Evolutionary conservation across 371 early-diverging fungal species (phyloP).

Genomic region (Apophysomyces trapeziformis): DNA sequence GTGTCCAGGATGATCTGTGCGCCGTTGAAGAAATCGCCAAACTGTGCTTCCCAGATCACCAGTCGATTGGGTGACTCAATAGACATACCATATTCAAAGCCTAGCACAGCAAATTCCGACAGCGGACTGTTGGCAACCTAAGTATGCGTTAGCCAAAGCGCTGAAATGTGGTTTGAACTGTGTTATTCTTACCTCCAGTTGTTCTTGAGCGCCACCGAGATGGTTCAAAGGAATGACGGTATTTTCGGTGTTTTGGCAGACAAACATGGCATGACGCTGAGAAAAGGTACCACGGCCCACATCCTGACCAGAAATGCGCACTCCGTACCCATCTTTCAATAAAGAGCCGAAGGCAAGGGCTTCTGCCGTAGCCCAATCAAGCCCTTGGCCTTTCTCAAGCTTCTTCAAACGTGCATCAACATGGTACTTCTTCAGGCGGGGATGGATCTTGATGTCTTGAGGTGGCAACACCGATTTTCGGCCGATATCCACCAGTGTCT

Average conservation of each 20-base stretch:
- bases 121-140: conserved; percentile 91
- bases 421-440: conserved; percentile 90
- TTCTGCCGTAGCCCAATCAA: conserved; percentile 98
- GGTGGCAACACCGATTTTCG: conserved; percentile 73
- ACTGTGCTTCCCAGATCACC: conserved; percentile 97
- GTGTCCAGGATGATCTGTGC: conserved; percentile 97
- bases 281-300: conserved; percentile 98
- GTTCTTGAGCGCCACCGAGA: conserved; percentile 53
- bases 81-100: conserved; percentile 94
- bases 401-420: conserved; percentile 79
- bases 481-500: conserved; percentile 71
- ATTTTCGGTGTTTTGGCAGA: conserved; percentile 79
- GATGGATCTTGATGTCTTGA: conserved; percentile 71
- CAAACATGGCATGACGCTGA: conserved; percentile 95
- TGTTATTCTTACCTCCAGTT: conserved; percentile 66
- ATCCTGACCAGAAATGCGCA: conserved; percentile 96
- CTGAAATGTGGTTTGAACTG: conserved; percentile 27
- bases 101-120: conserved; percentile 94
- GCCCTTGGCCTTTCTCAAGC: conserved; percentile 65
- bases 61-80: conserved; percentile 84
- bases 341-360: conserved; percentile 92
- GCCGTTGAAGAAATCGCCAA: conserved; percentile 97
- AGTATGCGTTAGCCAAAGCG: neutral
- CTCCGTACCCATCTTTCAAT: conserved; percentile 80
- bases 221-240: conserved; percentile 84